A percentile compares a stretch with the other conserved stretches of the same genome.
These are phyloP conservation scores for Colletotrichum zoysiae DNA, from an alignment of 2,329 filamentous ascomycete genomes.

Conservation along the genomic window DNA sequence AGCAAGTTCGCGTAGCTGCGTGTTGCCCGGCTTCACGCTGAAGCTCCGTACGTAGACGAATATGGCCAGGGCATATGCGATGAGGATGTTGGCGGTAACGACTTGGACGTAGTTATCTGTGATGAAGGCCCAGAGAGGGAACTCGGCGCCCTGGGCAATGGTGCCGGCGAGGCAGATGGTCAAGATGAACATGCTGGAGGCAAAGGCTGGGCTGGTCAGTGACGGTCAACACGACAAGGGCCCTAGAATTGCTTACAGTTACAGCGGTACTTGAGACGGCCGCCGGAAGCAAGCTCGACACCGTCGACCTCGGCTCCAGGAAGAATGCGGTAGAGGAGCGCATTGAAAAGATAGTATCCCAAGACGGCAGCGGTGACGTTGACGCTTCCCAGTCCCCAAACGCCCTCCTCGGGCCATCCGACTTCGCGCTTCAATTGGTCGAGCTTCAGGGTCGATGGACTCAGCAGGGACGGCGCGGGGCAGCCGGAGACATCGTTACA, in stretches of 20 bases:
- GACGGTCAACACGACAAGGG: background rate
- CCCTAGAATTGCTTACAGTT: constrained; percentile 66
- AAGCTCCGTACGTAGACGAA: constrained; percentile 89
- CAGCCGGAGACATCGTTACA: constrained; percentile 96
- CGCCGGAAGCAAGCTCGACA: constrained; percentile 76
- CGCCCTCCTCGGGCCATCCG: constrained; percentile 81
- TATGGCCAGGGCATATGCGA: constrained; percentile 78
- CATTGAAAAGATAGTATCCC: constrained; percentile 82
- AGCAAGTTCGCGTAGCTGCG: constrained; percentile 81
- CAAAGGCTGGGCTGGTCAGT: constrained; percentile 69
- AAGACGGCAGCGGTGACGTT: constrained; percentile 77
- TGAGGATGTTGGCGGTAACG: constrained; percentile 83
- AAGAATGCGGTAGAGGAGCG: constrained; percentile 80
- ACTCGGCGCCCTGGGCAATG: constrained; percentile 80
- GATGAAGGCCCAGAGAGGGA: constrained; percentile 92
- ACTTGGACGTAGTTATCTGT: constrained; percentile 91
- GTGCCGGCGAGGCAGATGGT: constrained; percentile 81
- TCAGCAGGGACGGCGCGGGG: constrained; percentile 83
- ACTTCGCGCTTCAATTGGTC: constrained; percentile 82
- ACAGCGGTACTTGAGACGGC: constrained; percentile 84
- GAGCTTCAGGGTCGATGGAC: constrained; percentile 77
- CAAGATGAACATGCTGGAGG: constrained; percentile 80
- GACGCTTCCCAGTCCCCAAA: constrained; percentile 77
- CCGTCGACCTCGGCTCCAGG: constrained; percentile 81
- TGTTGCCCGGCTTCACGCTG: constrained; percentile 80